Conservation (phyloP, 23 red algal species). For the Chondrus crispus region DNA sequence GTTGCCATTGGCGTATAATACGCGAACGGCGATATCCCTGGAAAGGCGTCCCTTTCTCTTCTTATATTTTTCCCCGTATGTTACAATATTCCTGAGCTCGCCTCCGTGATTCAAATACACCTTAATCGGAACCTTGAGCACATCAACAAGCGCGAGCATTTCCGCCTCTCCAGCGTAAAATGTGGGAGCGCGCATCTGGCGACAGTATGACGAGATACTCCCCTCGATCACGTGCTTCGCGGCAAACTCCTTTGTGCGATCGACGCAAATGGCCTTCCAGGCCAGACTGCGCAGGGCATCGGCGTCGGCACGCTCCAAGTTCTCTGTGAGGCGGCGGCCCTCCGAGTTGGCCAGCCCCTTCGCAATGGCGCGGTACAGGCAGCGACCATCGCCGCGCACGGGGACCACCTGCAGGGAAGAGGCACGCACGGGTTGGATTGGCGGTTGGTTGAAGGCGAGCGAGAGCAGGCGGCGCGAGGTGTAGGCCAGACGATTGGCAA, state of each 20-base stretch:
- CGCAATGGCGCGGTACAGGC: slow-evolving; percentile 96
- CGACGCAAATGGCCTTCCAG: slow-evolving; percentile 68
- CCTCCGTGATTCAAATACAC: slow-evolving; percentile 72
- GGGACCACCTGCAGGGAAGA: slow-evolving; percentile 56
- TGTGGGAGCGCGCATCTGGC: slow-evolving; percentile 54
- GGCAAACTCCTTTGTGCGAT: slow-evolving; percentile 63
- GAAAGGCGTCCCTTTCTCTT: slow-evolving; percentile 1
- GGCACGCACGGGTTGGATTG: too few relatives aligned
- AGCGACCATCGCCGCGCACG: slow-evolving; percentile 84
- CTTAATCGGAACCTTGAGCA: slow-evolving; percentile 69
- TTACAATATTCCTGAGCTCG: slow-evolving; percentile 71
- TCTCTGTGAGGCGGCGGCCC: slow-evolving; percentile 67
- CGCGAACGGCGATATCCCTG: slow-evolving; percentile 36
- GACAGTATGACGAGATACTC: slow-evolving; percentile 76
- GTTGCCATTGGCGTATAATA: slow-evolving; percentile 85
- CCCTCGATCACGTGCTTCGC: slow-evolving; percentile 79
- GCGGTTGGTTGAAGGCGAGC: too few relatives aligned
- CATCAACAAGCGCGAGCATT: slow-evolving; percentile 83
- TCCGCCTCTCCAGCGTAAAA: slow-evolving; percentile 97
- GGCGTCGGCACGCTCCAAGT: slow-evolving; percentile 83
- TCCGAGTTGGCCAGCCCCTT: slow-evolving; percentile 73
- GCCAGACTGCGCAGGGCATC: slow-evolving; percentile 86
- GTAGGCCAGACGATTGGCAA: too few relatives aligned
- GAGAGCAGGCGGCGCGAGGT: too few relatives aligned
- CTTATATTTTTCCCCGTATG: slow-evolving; percentile 75